Evolutionary conservation across 331 rosid species (phyloP), one percentile per base, ranked within the genome.

Genomic region (Arachis monticola): DNA sequence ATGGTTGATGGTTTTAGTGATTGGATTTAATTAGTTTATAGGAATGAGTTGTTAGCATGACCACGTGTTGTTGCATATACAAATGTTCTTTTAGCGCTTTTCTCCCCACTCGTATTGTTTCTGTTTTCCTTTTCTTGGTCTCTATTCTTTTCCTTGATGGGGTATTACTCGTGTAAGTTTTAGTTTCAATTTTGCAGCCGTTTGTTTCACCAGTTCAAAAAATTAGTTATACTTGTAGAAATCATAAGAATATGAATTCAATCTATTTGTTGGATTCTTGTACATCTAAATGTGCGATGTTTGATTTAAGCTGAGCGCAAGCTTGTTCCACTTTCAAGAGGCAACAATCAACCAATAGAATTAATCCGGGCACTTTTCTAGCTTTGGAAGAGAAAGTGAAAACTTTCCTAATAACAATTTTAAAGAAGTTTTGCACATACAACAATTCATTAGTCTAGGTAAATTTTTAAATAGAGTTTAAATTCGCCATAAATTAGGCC

Each of bases 21-120:
- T 60, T 58, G 73, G 60, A 11, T 73, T 69, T 76, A 22, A 32
- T 77, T 35, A 35, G 40, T 35, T 35, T 56, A 53, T 6, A 52
- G 53, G 82, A 64, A 65, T 70, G 77, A 71, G 59, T 70, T 44
- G 61, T 53, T 59, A 48, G 81, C 74, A 35, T 70, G 64, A 31
- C 42, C 12, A 31, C 27, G n/a, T 60, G 57, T 27, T 73, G 60
- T 22, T 50, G 47, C 77, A 58, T 40, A 65, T 17, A 35, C 32
- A 41, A 10, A 8, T 53, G 74, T 67, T 75, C 13, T 10, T 60
- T 72, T 12, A 60, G 48, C 42, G 9, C 7, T 9, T 14, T 32
- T 0, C 32, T 4, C 55, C 65, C 58, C 51, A 7, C 44, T 27
- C 4, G 67, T 12, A 42, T 7, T 57, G 14, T 56, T 65, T n/a